These are phyloP conservation scores for Lichtheimia corymbifera DNA, from an alignment of 371 early-diverging fungal species.

Conservation along the genomic window DNA sequence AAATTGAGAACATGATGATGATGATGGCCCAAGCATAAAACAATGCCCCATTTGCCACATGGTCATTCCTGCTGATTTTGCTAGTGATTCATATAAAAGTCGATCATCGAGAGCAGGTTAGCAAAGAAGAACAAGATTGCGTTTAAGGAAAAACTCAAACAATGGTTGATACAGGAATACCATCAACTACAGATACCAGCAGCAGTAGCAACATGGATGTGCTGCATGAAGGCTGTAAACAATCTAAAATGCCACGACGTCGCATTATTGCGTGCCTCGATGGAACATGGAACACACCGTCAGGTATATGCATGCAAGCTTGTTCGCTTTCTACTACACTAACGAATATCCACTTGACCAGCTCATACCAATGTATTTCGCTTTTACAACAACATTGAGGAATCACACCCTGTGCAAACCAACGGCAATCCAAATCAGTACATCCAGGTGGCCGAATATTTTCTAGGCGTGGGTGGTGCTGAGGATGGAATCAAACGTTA, in stretches of 20 bases:
- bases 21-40: too few species aligned
- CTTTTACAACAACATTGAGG: slow-evolving; percentile 19
- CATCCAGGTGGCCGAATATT: slow-evolving; percentile 27
- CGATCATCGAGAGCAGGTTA: too few species aligned
- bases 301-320: slow-evolving; percentile 17
- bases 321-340: not conserved
- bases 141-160: too few species aligned
- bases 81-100: too few species aligned
- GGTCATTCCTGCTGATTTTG: too few species aligned
- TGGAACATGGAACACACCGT: slow-evolving; percentile 44
- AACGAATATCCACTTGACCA: slow-evolving; percentile 4
- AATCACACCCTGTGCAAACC: slow-evolving; percentile 2
- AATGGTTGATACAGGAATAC: too few species aligned
- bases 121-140: too few species aligned
- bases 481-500: slow-evolving; percentile 14
- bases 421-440: slow-evolving; percentile 4
- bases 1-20: too few species aligned
- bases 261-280: slow-evolving; percentile 40
- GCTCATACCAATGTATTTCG: slow-evolving; percentile 35
- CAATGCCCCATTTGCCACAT: too few species aligned
- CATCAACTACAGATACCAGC: too few species aligned
- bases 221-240: too few species aligned
- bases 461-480: slow-evolving; percentile 29
- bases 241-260: slow-evolving; percentile 6
- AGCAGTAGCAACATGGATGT: too few species aligned